Evolutionary conservation across 2,329 filamentous ascomycete species (phyloP).

Genomic region (Geosmithia flava): DNA sequence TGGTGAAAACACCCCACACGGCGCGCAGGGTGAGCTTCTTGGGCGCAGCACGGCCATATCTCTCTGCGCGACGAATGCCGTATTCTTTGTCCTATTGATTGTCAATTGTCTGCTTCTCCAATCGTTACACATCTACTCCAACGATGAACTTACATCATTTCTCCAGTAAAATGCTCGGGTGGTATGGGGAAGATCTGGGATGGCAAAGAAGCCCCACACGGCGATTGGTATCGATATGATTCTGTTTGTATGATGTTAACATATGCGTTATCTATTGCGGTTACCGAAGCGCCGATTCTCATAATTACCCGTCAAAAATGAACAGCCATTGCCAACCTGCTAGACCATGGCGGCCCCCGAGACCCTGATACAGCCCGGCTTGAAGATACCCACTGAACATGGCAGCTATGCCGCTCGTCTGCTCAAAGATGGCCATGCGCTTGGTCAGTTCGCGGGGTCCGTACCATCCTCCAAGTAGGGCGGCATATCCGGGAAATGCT

Average conservation of each 20-base stretch:
- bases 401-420: conserved; percentile 9
- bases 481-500: conserved; percentile 12
- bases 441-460: conserved; percentile 14
- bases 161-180: conserved; percentile 7
- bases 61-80: not conserved
- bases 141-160: not conserved
- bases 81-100: not conserved
- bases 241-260: conserved; percentile 5
- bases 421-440: conserved; percentile 14
- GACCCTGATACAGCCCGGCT: conserved; percentile 19
- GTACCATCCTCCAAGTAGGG: conserved; percentile 18
- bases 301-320: conserved; percentile 16
- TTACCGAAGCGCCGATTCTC: no score
- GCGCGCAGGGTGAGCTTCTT: conserved; percentile 5
- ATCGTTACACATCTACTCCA: not conserved
- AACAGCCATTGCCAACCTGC: conserved; percentile 26
- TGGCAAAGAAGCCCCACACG: conserved; percentile 8
- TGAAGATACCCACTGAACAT: conserved; percentile 21
- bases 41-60: conserved; percentile 3
- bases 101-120: not conserved
- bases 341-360: conserved; percentile 17
- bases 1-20: conserved; percentile 6
- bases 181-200: conserved; percentile 9
- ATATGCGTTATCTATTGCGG: no score
- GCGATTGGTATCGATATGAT: conserved; percentile 10